These are phyloP conservation scores for Colletotrichum scovillei DNA, from an alignment of 2,329 filamentous ascomycete species.

Conservation along the genomic window DNA sequence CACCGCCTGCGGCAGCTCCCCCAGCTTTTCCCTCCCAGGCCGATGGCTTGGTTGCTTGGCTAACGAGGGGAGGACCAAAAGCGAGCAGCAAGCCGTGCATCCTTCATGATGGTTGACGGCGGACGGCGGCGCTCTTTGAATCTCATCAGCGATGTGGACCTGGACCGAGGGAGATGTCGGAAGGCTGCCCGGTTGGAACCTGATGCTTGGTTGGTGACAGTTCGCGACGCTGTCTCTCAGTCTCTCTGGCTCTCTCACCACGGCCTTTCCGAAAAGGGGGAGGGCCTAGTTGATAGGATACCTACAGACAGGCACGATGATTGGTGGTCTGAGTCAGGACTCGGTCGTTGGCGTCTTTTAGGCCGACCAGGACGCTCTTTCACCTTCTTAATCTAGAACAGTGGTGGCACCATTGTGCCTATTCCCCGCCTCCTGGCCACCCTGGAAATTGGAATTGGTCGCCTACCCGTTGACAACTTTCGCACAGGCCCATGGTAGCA, in stretches of 20 bases:
- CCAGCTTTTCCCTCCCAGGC: conserved; percentile 19
- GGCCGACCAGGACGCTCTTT: conserved; percentile 21
- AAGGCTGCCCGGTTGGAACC: conserved; percentile 1
- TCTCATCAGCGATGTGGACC: conserved; percentile 4
- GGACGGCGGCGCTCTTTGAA: conserved; percentile 8
- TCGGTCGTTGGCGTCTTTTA: conserved; percentile 33
- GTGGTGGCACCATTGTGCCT: conserved; percentile 33
- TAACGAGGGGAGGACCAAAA: conserved; percentile 7
- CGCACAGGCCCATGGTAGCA: conserved; percentile 19
- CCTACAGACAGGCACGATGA: neutral
- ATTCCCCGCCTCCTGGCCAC: conserved; percentile 34
- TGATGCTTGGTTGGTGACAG: conserved; percentile 8
- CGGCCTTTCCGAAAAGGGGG: conserved; percentile 34
- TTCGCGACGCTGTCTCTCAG: neutral
- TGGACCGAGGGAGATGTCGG: conserved; percentile 16
- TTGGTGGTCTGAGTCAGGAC: conserved; percentile 37
- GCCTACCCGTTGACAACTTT: conserved; percentile 13
- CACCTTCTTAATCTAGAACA: conserved; percentile 37
- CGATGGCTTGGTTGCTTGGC: conserved; percentile 32
- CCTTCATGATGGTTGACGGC: neutral
- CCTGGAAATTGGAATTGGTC: conserved; percentile 33
- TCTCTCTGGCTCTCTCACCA: conserved; percentile 8
- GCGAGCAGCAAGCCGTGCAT: neutral
- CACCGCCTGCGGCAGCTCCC: conserved; percentile 16
- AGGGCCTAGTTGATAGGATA: conserved; percentile 31